Conservation (phyloP, 139 green algal genomes). For the Chlorella sp. region DNA sequence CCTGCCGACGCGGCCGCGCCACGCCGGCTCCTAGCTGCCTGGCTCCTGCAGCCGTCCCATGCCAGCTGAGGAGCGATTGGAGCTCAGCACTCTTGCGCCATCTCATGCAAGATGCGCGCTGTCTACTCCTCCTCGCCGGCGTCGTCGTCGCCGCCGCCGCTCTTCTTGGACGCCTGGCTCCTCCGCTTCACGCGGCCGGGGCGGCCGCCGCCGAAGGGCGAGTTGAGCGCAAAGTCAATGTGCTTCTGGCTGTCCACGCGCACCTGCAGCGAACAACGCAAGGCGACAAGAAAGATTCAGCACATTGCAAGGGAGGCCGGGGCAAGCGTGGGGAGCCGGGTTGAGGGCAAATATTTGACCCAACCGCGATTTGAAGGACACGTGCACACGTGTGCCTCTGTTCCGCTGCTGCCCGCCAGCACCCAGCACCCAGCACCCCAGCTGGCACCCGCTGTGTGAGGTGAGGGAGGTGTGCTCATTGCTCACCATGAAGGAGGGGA, state of each 20-base stretch:
- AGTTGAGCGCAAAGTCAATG: conserved; percentile 99
- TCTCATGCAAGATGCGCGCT: not conserved
- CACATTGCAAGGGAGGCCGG: no score
- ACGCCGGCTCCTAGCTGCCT: not conserved
- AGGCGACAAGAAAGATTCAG: no score
- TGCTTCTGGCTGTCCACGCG: conserved; percentile 99
- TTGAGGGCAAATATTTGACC: no score
- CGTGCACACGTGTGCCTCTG: no score
- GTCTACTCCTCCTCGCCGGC: conserved; percentile 61
- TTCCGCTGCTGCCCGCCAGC: no score
- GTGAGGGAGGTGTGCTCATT: no score
- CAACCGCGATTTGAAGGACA: no score
- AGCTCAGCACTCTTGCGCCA: no score
- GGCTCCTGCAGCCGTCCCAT: not conserved
- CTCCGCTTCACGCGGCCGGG: conserved; percentile 95
- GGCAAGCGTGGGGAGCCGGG: no score
- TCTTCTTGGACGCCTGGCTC: conserved; percentile 52
- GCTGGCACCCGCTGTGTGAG: no score
- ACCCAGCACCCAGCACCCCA: no score
- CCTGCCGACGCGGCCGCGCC: not conserved
- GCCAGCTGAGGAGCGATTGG: no score
- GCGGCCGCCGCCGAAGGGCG: conserved; percentile 96
- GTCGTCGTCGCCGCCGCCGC: conserved; percentile 46
- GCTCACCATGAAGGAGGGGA: conserved; percentile 94
- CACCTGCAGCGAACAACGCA: conserved; percentile 44